phyloP scores from a whole-genome alignment of 176 grass and related monocot species.

The Avena insularis region DNA sequence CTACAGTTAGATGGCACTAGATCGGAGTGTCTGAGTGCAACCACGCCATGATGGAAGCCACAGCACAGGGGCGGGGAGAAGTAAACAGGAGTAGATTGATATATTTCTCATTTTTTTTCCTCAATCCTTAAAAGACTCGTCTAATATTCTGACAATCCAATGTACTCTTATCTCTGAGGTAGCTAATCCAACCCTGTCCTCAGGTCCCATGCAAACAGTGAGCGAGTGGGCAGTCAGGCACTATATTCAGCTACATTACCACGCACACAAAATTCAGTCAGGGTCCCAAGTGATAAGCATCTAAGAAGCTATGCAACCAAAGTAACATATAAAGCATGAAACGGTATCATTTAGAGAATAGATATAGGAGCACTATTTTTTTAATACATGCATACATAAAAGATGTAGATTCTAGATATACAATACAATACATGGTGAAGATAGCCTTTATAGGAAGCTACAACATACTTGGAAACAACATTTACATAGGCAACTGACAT shows the following conservation, averaged over 20 bases:
- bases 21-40: not conserved
- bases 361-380: not conserved
- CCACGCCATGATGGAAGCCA: not conserved
- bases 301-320: not conserved
- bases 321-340: conserved; percentile 12
- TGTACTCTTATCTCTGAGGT: not conserved
- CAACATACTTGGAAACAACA: not conserved
- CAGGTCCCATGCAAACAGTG: not conserved
- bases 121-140: not conserved
- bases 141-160: not conserved
- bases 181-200: not conserved
- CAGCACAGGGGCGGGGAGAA: not conserved
- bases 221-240: not conserved
- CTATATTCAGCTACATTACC: not conserved
- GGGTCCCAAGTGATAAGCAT: not conserved
- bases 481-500: not conserved
- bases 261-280: not conserved
- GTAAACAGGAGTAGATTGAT: not conserved
- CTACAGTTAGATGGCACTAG: not conserved
- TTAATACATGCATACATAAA: not conserved
- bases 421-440: not conserved
- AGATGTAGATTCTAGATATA: not conserved
- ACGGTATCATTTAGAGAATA: not conserved
- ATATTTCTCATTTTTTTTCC: not conserved
- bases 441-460: conserved; percentile 9